These are phyloP conservation scores for Xylaria hypoxylon DNA, from an alignment of 2,329 filamentous ascomycete genomes.

Conservation along the genomic window DNA sequence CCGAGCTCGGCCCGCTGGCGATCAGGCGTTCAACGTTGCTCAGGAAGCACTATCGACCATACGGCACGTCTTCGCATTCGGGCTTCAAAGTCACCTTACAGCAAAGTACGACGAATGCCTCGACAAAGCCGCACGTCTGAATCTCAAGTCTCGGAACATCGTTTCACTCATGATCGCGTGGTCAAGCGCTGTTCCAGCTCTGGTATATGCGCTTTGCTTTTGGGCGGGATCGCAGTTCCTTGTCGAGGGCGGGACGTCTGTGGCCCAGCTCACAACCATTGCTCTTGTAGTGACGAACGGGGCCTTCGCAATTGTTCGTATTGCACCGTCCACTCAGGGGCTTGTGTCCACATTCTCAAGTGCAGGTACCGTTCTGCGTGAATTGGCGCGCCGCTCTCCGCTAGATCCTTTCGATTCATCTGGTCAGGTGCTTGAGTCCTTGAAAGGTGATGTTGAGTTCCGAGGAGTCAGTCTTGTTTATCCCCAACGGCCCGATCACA, in stretches of 20 bases:
- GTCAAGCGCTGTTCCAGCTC: constrained; percentile 12
- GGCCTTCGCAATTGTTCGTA: constrained; percentile 29
- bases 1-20: neutral
- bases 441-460: constrained; percentile 65
- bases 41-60: constrained; percentile 52
- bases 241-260: constrained; percentile 15
- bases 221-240: constrained; percentile 34
- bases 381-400: constrained; percentile 9
- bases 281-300: constrained; percentile 74
- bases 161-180: constrained; percentile 28
- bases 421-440: constrained; percentile 57
- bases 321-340: constrained; percentile 62
- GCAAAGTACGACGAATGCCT: constrained; percentile 8
- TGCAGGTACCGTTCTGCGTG: constrained; percentile 49
- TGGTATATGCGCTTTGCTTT: constrained; percentile 31
- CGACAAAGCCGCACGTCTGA: neutral
- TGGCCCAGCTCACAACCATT: constrained; percentile 66
- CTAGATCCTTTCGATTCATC: constrained; percentile 14
- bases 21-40: constrained; percentile 61
- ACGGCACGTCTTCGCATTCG: constrained; percentile 32
- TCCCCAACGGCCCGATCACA: constrained; percentile 69
- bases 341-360: constrained; percentile 54
- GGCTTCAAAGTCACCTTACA: constrained; percentile 28
- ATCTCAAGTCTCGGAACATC: constrained; percentile 1
- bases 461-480: constrained; percentile 56